phyloP scores from a whole-genome alignment of 495 filamentous ascomycete species.

The Hypoxylon lenormandii region DNA sequence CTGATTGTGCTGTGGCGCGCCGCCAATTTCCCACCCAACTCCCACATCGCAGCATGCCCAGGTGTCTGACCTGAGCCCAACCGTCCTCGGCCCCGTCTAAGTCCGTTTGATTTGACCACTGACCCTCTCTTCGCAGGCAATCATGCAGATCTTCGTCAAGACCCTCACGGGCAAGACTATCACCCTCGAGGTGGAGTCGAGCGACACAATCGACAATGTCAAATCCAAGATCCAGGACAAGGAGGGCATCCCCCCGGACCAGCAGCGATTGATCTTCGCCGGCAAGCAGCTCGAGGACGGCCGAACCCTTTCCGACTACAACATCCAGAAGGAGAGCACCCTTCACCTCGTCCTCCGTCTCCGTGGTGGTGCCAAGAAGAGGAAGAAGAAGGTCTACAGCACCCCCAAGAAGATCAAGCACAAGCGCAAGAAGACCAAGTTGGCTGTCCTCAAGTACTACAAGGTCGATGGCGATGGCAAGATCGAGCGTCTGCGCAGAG shows the following conservation, averaged over 20 bases:
- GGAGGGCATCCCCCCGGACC: constrained; percentile 99
- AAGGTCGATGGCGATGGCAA: constrained; percentile 99
- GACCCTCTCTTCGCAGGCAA: constrained; percentile 59
- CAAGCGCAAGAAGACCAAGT: constrained; percentile 99
- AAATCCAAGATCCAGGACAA: constrained; percentile 96
- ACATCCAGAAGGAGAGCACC: constrained; percentile 99
- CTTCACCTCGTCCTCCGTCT: constrained; percentile 98
- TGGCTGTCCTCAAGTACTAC: constrained; percentile 99
- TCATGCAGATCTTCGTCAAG: constrained; percentile 99
- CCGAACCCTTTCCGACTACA: constrained; percentile 99
- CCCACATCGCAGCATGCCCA: no score
- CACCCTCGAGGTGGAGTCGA: constrained; percentile 99
- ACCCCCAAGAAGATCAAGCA: constrained; percentile 99
- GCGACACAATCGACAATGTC: constrained; percentile 99
- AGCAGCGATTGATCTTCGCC: constrained; percentile 99
- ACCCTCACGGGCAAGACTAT: constrained; percentile 99
- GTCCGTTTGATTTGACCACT: constrained; percentile 20
- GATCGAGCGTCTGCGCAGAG: constrained; percentile 98
- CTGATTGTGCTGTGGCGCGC: no score
- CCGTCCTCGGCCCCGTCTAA: background rate
- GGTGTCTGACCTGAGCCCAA: no score
- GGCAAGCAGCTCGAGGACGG: constrained; percentile 99
- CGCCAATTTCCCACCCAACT: no score
- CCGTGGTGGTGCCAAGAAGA: constrained; percentile 97
- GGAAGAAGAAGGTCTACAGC: constrained; percentile 99